These are phyloP conservation scores for Globisporangium camurandrum DNA, from an alignment of 352 stramenopile species.

Conservation along the genomic window DNA sequence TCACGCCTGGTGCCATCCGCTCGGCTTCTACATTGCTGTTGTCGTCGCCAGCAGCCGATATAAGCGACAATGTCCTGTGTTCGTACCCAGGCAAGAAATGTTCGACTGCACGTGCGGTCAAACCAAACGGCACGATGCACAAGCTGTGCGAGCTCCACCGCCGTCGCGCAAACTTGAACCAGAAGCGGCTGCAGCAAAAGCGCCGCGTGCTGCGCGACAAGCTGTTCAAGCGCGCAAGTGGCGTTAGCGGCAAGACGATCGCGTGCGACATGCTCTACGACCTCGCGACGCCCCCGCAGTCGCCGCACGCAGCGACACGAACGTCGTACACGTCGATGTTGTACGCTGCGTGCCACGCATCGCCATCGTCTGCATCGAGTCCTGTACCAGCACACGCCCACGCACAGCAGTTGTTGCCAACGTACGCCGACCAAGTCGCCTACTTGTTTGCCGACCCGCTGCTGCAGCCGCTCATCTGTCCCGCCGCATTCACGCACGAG, in stretches of 20 bases:
- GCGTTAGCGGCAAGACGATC: slow-evolving; percentile 1
- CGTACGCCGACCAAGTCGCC: slow-evolving; percentile 4
- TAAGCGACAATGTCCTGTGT: slow-evolving; percentile 25
- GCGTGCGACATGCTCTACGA: neutral
- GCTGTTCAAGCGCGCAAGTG: slow-evolving; percentile 9
- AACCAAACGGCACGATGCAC: slow-evolving; percentile 65
- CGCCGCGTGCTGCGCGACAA: slow-evolving; percentile 11
- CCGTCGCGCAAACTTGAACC: slow-evolving; percentile 30
- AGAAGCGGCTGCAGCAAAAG: slow-evolving; percentile 13
- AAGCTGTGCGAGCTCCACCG: slow-evolving; percentile 70
- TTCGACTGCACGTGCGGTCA: slow-evolving; percentile 41
- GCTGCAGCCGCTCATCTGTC: neutral
- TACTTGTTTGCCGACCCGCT: slow-evolving; percentile 8
- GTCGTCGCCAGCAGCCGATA: no score
- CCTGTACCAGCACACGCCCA: neutral
- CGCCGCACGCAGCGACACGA: neutral
- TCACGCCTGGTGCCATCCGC: no score
- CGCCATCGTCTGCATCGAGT: slow-evolving; percentile 1
- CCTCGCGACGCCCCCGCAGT: neutral
- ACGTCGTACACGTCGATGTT: no score
- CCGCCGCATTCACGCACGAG: neutral
- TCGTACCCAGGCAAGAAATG: slow-evolving; percentile 71
- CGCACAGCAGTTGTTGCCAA: neutral
- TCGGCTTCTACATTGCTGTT: no score
- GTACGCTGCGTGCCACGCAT: neutral